A percentile compares a stretch with the other conserved stretches of the same genome.
Conservation (phyloP, 768 basidiomycete genomes). For the Imleria badia region DNA sequence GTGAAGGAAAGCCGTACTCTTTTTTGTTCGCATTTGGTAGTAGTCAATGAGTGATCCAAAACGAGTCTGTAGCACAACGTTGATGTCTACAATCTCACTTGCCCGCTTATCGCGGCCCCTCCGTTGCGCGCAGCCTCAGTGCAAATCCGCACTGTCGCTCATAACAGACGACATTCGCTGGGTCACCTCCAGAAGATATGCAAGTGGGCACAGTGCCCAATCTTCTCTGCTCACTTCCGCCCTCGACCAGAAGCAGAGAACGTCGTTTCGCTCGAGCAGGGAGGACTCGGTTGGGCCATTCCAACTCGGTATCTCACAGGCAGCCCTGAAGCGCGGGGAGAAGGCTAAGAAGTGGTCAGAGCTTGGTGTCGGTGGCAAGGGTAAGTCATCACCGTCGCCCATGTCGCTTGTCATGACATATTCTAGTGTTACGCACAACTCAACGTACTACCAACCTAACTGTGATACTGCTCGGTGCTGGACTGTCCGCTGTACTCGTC, state of each 20-base stretch:
- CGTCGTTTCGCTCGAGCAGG: conserved; percentile 32
- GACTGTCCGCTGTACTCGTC: conserved; percentile 66
- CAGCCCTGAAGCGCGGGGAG: conserved; percentile 50
- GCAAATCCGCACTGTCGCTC: background rate
- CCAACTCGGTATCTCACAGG: conserved; percentile 65
- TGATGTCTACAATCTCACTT: conserved; percentile 13
- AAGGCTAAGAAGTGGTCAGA: conserved; percentile 78
- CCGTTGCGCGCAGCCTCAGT: background rate
- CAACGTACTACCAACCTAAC: conserved; percentile 51
- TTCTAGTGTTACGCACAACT: conserved; percentile 35
- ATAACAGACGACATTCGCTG: background rate
- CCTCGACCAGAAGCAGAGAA: conserved; percentile 56
- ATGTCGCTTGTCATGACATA: background rate
- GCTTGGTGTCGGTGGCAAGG: conserved; percentile 73
- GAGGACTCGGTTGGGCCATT: conserved; percentile 77
- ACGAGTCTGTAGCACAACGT: background rate
- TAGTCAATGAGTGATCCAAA: conserved; percentile 10
- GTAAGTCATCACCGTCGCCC: conserved; percentile 37
- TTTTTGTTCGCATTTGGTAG: too few relatives aligned
- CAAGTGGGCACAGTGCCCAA: conserved; percentile 45
- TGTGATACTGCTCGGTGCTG: conserved; percentile 73
- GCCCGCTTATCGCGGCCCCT: conserved; percentile 7
- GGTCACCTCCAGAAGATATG: conserved; percentile 36
- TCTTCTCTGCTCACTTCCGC: conserved; percentile 62
- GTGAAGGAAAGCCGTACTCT: background rate